phyloP scores from a whole-genome alignment of 73 alveolate genomes.

The Paramecium octaurelia region DNA sequence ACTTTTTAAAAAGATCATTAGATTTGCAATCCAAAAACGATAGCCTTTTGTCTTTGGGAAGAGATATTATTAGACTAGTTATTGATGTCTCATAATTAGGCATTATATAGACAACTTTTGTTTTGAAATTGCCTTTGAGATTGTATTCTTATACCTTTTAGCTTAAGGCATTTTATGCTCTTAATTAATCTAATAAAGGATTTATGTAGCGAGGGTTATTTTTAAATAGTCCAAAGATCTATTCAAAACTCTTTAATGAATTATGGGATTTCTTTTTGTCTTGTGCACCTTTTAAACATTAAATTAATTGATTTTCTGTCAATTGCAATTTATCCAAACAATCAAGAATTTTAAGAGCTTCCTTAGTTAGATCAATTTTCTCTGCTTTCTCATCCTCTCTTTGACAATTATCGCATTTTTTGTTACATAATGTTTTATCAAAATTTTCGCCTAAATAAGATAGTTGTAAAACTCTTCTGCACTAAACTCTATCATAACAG shows the following conservation, averaged over 20 bases:
- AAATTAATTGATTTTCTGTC: constrained; percentile 1
- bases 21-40: neutral
- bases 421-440: constrained; percentile 41
- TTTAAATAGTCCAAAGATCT: neutral
- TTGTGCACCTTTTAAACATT: neutral
- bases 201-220: neutral
- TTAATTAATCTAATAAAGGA: neutral
- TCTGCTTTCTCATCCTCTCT: neutral
- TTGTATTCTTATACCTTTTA: neutral
- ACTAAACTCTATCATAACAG: constrained; percentile 36
- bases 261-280: neutral
- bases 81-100: neutral
- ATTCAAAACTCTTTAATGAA: neutral
- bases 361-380: neutral
- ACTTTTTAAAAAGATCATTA: neutral
- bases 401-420: constrained; percentile 54
- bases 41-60: neutral
- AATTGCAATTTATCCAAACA: neutral
- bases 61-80: neutral
- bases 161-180: neutral
- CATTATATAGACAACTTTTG: neutral
- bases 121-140: neutral
- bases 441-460: constrained; percentile 66
- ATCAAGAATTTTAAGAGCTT: neutral
- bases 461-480: constrained; percentile 64